Evolutionary conservation across 768 basidiomycete species (phyloP), one percentile per base, ranked within the genome.

Genomic region (Rhodosporidiobolus odoratus): DNA sequence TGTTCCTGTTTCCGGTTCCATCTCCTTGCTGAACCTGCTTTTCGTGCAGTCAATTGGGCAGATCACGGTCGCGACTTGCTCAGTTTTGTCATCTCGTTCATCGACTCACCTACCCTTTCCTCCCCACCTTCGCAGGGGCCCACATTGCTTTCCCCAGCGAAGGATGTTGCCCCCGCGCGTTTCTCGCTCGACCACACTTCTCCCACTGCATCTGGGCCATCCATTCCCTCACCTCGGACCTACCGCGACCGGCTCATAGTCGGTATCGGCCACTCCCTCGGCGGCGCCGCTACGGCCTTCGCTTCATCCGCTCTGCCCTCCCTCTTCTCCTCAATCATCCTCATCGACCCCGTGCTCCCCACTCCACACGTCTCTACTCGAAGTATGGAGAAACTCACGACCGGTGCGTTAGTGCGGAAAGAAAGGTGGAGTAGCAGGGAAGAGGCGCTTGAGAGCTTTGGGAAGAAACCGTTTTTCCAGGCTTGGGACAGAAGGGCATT

Each of bases 211-310:
- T n/a, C 58, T 25, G 68, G 68, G 16, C 34, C 62, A 1, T 7
- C 41, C 6, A 6, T 37, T 2, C 53, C 61, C 9, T 4, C 48
- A 1, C 30, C 58, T 10, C 66, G 73, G 16, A 57, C 40, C 47
- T 74, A 70, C 62, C 70, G 73, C 13, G 54, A 52, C 35, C 65
- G 72, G 27, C 65, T 61, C 25, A 75, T 92, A 4, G 81, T 92
- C 30, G 86, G 82, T 8, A 80, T 92, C 6, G 92, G 91, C 0
- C 93, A 96, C 77, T 93, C 91, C 0, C 87, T 90, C 62, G 90
- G 93, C 27, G 92, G 89, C 3, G 87, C 87, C 76, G 86, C 86
- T 3, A 83, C 86, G 87, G 91, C 77, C 76, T 89, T 82, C 57
- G 52, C 64, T 12, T 66, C 60, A 34, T 70, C 62, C 30, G 62